Percentiles rank a stretch among this genome's conserved stretches.
Evolutionary conservation across 768 basidiomycete species (phyloP).

Genomic region (Roridomyces roridus): DNA sequence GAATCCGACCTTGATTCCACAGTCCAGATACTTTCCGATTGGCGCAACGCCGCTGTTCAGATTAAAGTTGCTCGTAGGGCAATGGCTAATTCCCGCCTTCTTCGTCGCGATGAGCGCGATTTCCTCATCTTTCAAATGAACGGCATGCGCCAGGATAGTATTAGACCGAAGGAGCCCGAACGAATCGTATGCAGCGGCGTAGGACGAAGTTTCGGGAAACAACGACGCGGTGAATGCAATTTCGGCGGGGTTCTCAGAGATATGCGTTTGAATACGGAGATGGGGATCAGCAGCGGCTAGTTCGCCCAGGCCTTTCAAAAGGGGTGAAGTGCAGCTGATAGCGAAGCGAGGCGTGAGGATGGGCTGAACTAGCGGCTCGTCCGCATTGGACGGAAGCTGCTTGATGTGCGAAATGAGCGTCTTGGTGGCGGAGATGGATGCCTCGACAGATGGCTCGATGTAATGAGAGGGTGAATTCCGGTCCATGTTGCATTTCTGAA

Average conservation of each 20-base stretch:
- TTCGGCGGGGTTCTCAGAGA: conserved; percentile 84
- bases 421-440: conserved; percentile 67
- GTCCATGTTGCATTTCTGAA: conserved; percentile 93
- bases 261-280: conserved; percentile 90
- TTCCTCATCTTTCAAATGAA: conserved; percentile 79
- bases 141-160: conserved; percentile 89
- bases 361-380: conserved; percentile 78
- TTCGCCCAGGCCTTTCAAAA: conserved; percentile 65
- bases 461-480: conserved; percentile 72
- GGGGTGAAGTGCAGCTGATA: conserved; percentile 80
- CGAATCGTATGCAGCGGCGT: conserved; percentile 83
- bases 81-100: conserved; percentile 85
- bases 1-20: conserved; percentile 79
- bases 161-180: conserved; percentile 77
- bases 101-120: conserved; percentile 69
- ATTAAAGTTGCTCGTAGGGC: conserved; percentile 94
- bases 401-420: conserved; percentile 75
- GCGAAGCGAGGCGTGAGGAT: conserved; percentile 97
- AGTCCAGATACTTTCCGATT: conserved; percentile 80
- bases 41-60: conserved; percentile 84
- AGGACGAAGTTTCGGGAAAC: conserved; percentile 70
- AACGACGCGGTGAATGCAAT: conserved; percentile 66
- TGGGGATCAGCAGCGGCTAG: conserved; percentile 64
- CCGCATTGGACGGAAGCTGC: conserved; percentile 46
- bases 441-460: conserved; percentile 62